A percentile compares a stretch with the other conserved stretches of the same genome.
Evolutionary conservation across 1,284 basidiomycete genomes (phyloP).

Genomic region (Apiotrichum akiyoshidainum): DNA sequence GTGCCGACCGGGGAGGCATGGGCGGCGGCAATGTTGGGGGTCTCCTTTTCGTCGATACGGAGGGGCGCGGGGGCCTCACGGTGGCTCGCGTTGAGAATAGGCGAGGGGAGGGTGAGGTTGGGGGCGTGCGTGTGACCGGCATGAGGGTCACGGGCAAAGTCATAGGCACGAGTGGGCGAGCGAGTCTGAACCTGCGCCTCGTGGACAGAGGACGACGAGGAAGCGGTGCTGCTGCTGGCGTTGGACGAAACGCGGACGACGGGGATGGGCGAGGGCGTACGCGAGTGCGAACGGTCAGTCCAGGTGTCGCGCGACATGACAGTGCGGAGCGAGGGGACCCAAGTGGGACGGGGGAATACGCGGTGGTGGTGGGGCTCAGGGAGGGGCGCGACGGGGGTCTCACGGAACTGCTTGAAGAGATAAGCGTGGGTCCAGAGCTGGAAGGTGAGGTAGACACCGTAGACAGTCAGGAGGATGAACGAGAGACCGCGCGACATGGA

Average conservation of each 20-base stretch:
- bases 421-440: conserved; percentile 62
- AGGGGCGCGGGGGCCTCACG: neutral
- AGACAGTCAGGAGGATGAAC: conserved; percentile 61
- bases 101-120: neutral
- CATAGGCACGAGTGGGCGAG: conserved; percentile 1
- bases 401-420: conserved; percentile 53
- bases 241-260: conserved; percentile 2
- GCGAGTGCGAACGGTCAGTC: neutral
- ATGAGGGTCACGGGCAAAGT: neutral
- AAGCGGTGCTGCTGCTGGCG: conserved; percentile 1
- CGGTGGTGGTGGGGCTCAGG: conserved; percentile 39
- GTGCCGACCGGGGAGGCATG: neutral
- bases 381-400: conserved; percentile 29
- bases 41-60: neutral
- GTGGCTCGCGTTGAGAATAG: neutral
- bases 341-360: conserved; percentile 48
- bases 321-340: conserved; percentile 39
- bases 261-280: conserved; percentile 1
- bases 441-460: conserved; percentile 49
- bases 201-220: conserved; percentile 1
- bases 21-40: neutral
- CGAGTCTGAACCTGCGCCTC: neutral
- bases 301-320: conserved; percentile 13
- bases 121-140: neutral
- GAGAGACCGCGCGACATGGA: conserved; percentile 55